Evolutionary conservation across 2,329 filamentous ascomycete genomes (phyloP), one percentile per base, ranked within the genome.

Genomic region (Ambrosiella xylebori): DNA sequence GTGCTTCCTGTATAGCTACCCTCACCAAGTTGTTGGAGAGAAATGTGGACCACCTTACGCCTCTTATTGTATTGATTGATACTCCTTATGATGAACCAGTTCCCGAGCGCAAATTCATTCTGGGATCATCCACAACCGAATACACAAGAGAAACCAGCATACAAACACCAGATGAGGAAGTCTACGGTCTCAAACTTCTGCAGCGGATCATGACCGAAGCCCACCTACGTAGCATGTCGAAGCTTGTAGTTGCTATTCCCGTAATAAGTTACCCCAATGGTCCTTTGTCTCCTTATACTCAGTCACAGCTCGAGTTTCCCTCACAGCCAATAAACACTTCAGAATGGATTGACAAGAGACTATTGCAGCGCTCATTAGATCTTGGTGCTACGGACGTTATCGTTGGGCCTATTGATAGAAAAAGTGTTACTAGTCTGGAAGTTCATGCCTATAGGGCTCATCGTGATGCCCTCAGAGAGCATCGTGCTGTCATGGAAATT

Each of bases 301-400:
- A 68, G 41, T 69, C 70, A 64, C 57, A 56, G n/a, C 52, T 59
- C 39, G 58, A 59, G n/a, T 60, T 62, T 51, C 56, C 50, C 35
- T 67, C 61, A 60, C 59, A 63, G 62, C 61, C 63, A 15, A 60
- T 60, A 9, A 57, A 56, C 44, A 69, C 69, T 2, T 68, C 70
- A 53, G 68, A 68, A 60, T 64, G 70, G 35, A 68, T 69, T 36
- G 74, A 74, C 61, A 71, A 64, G 15, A 63, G 63, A 7, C 68
- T 78, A 57, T 75, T 90, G 61, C 79, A 83, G 63, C 81, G 77
- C 64, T 95, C 88, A 66, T 72, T 97, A 27, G 88, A 95, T 65
- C 81, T 86, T 3, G 93, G 93, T 40, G 91, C 91, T 9, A 77
- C 86, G 37, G 91, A 97, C 69, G 87, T 95, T 54, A 76, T 96